Evolutionary conservation across 768 basidiomycete species (phyloP), one percentile per base, ranked within the genome.

Genomic region (Suillus subalutaceus): DNA sequence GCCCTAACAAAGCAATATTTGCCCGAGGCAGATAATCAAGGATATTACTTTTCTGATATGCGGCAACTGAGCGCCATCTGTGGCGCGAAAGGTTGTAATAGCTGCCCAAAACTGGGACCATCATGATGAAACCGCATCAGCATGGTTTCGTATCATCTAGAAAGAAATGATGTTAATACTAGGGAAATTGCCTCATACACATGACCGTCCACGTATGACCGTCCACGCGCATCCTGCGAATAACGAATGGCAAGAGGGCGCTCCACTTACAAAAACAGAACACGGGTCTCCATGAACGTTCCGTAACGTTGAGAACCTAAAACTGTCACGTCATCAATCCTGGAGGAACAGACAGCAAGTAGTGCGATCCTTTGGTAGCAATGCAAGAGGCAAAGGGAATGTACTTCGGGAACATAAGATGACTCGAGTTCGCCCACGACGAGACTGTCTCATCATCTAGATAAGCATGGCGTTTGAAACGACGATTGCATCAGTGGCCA

Each of bases 301-400:
- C 40, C 58, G 26, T 59, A 6, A 41, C 16, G 40, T 59, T 40
- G 15, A 41, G 9, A 59, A 41, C 58, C 58, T 59, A 41, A 59
- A 59, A 41, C 5, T 6, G 26, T 16, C 6, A 40, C 40, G 7
- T 9, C 23, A 38, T 20, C 9, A 59, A 26, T 40, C 23, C 58
- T 59, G 23, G 38, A 59, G 58, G 23, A 58, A 37, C 32, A 18
- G 30, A 35, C 30, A 53, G 53, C 32, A 35, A 20, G 23, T 41
- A 16, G 18, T 15, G 23, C 7, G 9, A 59, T 41, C 16, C 23
- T 40, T 26, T 26, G 30, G 41, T 26, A 26, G 16, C 15, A 26
- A 40, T 58, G 16, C 16, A 8, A 56, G 53, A 56, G 37, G 23
- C 3, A 41, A 41, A 6, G 6, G 4, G n/a, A n/a, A n/a, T 20